Evolutionary conservation across 2,329 filamentous ascomycete species (phyloP).

Genomic region (Thermomyces lanuginosus): DNA sequence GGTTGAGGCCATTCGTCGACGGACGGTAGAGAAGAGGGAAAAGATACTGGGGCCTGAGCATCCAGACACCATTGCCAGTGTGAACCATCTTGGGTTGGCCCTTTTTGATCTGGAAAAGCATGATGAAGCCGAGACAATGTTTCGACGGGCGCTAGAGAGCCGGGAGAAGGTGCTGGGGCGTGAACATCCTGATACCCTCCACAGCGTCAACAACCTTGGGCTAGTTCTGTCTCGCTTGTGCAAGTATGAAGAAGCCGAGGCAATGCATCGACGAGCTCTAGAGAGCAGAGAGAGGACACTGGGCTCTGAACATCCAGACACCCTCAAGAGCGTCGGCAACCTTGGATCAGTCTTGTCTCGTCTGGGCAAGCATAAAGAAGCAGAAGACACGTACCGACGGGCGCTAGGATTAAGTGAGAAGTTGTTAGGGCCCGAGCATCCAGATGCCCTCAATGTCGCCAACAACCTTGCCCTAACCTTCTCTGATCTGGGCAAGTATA

Average conservation of each 20-base stretch:
- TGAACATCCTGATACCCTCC: conserved; percentile 9
- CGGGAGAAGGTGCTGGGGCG: conserved; percentile 3
- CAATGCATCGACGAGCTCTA: conserved; percentile 3
- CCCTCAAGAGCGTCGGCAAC: conserved; percentile 8
- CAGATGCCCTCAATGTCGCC: conserved; percentile 10
- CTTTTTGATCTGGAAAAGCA: conserved; percentile 10
- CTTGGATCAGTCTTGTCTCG: conserved; percentile 5
- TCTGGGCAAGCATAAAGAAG: conserved; percentile 9
- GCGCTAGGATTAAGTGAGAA: conserved; percentile 8
- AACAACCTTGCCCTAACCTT: conserved; percentile 5
- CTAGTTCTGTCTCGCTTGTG: conserved; percentile 6
- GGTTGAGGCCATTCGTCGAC: conserved; percentile 11
- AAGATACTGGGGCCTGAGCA: conserved; percentile 17
- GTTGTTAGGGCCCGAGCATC: conserved; percentile 12
- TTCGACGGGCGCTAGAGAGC: conserved; percentile 4
- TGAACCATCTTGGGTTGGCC: conserved; percentile 18
- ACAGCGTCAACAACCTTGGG: conserved; percentile 7
- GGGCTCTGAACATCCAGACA: conserved; percentile 7
- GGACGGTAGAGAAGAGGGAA: conserved; percentile 7
- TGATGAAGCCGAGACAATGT: conserved; percentile 8
- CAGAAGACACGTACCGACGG: conserved; percentile 9
- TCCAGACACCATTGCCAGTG: conserved; percentile 18
- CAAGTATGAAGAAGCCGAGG: conserved; percentile 8
- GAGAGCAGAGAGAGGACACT: conserved; percentile 3
- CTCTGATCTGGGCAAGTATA: conserved; percentile 7